Base-by-base conservation (phyloP, 1,284 basidiomycete species). In the Cronartium quercuum region DNA sequence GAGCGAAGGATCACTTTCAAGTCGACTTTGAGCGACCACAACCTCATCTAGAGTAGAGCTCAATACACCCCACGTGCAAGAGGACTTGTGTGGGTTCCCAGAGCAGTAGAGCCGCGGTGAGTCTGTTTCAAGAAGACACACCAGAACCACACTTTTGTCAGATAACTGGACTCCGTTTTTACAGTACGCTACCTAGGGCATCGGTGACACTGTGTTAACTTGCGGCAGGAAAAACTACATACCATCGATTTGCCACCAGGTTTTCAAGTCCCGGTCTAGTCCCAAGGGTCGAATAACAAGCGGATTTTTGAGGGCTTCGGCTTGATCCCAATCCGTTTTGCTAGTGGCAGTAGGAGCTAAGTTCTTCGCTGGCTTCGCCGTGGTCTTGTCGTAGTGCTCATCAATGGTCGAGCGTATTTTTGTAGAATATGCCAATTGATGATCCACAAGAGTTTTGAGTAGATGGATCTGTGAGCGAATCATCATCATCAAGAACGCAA, bases 191-290 rank as follows among this genome's bases (percentile, higher is more conserved):
- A n/a, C n/a, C n/a, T n/a, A n/a, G n/a, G n/a, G n/a, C 37, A 40
- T 6, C 18, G 15, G 42, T 42, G 18, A 67, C 41, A 38, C 61
- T 34, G 51, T 40, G 42, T 3, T 61, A 38, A 65, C 41, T 51
- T 29, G 13, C 47, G 47, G 24, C n/a, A 60, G 34, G 51, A 18
- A 41, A 18, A 24, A 12, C n/a, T 5, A 65, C 47, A 47, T 42
- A 75, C 71, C 71, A 75, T 75, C 71, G 60, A 75, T 75, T 60
- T 75, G 71, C 71, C 71, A 75, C 71, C 71, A 75, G 44, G 41
- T 67, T 47, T 60, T 60, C 41, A 66, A 58, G 64, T 75, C 40
- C 5, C 71, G 64, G 61, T 75, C 71, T 12, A 66, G 18, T 7
- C 71, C 71, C 42, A 75, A 44, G 29, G 71, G 65, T 41, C 66